A percentile compares a stretch with the other conserved stretches of the same genome.
These are phyloP conservation scores for Coemansia sp. DNA, from an alignment of 192 early-diverging fungal species.

Conservation along the genomic window DNA sequence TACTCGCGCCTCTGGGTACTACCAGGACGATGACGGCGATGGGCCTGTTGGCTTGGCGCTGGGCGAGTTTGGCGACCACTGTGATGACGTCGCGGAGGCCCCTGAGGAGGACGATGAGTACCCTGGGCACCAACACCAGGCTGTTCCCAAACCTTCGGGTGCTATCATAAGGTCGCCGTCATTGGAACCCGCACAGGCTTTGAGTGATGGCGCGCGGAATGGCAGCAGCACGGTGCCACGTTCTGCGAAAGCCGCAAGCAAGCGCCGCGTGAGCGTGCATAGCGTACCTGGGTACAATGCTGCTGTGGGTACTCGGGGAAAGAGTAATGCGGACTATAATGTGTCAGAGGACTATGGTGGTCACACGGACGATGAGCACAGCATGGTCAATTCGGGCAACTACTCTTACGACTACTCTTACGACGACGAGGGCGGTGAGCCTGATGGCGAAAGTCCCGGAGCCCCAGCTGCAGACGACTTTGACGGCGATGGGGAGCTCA, in stretches of 20 bases:
- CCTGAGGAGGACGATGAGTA: constrained; percentile 24
- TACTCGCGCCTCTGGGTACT: constrained; percentile 15
- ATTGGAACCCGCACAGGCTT: neutral
- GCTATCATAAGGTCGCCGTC: constrained; percentile 29
- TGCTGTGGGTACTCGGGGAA: neutral
- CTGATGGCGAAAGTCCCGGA: neutral
- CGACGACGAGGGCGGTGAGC: constrained; percentile 20
- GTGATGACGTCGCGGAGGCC: constrained; percentile 41
- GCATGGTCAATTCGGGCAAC: constrained; percentile 5
- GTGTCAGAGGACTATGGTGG: constrained; percentile 7
- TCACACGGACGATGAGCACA: constrained; percentile 10
- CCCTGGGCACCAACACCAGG: neutral
- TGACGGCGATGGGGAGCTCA: constrained; percentile 47
- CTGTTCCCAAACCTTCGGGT: constrained; percentile 24
- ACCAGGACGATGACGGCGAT: constrained; percentile 11
- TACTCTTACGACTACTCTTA: constrained; percentile 26
- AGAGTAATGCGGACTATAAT: neutral
- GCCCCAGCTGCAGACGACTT: constrained; percentile 15
- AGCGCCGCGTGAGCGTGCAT: constrained; percentile 40
- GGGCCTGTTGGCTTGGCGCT: constrained; percentile 38
- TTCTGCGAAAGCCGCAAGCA: neutral
- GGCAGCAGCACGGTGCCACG: neutral
- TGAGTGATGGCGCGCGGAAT: neutral
- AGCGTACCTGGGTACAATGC: constrained; percentile 38
- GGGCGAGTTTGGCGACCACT: constrained; percentile 47